Evolutionary conservation across 805 yeast genomes (phyloP).

Genomic region (Monosporozyma siamensis): DNA sequence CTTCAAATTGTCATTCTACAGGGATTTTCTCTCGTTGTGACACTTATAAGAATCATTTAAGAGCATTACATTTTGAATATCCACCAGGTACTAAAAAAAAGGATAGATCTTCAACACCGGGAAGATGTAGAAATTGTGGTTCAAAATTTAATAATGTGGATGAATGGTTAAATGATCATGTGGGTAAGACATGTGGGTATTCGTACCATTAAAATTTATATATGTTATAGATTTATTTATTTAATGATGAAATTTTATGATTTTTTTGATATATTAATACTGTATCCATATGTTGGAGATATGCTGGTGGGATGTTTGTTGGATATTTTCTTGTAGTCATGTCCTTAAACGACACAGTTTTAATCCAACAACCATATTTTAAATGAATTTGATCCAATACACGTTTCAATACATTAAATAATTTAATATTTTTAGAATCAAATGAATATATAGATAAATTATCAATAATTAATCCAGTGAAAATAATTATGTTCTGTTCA

Average conservation of each 20-base stretch:
- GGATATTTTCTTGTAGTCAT: slow-evolving; percentile 7
- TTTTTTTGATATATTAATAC: slow-evolving; percentile 20
- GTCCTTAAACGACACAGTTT: slow-evolving; percentile 20
- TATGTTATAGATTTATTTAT: background rate
- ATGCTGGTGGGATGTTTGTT: slow-evolving; percentile 19
- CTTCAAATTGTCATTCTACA: slow-evolving; percentile 55
- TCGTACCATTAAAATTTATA: slow-evolving; percentile 13
- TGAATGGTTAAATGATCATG: slow-evolving; percentile 69
- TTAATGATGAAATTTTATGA: slow-evolving; percentile 2
- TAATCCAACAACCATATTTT: slow-evolving; percentile 25
- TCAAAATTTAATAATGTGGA: slow-evolving; percentile 57
- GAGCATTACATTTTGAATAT: slow-evolving; percentile 81
- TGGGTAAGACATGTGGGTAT: slow-evolving; percentile 36
- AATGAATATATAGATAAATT: slow-evolving; percentile 22
- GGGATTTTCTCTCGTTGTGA: slow-evolving; percentile 87
- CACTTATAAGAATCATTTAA: slow-evolving; percentile 83
- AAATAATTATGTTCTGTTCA: background rate
- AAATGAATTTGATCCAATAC: too few relatives aligned
- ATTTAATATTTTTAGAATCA: slow-evolving; percentile 6
- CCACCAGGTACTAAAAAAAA: slow-evolving; percentile 80
- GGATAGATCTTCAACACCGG: slow-evolving; percentile 57
- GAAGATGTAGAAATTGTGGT: slow-evolving; percentile 74
- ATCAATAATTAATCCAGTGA: slow-evolving; percentile 25
- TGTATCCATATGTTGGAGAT: slow-evolving; percentile 21
- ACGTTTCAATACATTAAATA: too few relatives aligned